Conservation (phyloP, 306 rosid species). For the Cotoneaster glaucophyllus region DNA sequence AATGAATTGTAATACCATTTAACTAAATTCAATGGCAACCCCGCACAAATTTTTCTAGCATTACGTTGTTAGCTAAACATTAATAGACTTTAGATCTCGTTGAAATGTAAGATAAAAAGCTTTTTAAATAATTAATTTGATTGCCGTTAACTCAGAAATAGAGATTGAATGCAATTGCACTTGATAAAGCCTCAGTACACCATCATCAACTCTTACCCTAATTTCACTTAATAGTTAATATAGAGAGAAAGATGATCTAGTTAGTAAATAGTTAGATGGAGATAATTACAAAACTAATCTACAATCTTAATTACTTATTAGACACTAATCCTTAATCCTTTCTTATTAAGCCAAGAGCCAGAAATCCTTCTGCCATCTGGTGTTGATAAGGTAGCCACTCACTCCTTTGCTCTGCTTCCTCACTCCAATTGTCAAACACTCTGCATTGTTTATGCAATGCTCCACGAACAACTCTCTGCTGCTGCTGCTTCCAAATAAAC, state of each 20-base stretch:
- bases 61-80: too few species aligned
- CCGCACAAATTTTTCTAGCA: too few species aligned
- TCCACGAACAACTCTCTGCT: slow-evolving; percentile 69
- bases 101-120: neutral
- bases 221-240: slow-evolving; percentile 1
- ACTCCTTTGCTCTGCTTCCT: slow-evolving; percentile 83
- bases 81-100: neutral
- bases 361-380: slow-evolving; percentile 94
- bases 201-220: neutral
- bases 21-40: too few species aligned
- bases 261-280: slow-evolving; percentile 38
- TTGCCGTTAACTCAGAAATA: neutral
- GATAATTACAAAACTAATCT: slow-evolving; percentile 19
- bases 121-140: neutral
- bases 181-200: neutral
- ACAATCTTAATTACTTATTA: neutral
- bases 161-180: neutral
- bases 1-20: too few species aligned
- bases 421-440: slow-evolving; percentile 93
- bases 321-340: neutral
- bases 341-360: slow-evolving; percentile 81
- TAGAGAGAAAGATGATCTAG: slow-evolving; percentile 13
- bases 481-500: slow-evolving; percentile 63
- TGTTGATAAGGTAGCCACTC: slow-evolving; percentile 76
- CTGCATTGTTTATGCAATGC: slow-evolving; percentile 67